A percentile compares a stretch with the other conserved stretches of the same genome.
Conservation (phyloP, 257 asterid genomes). For the Nicotiana benthamiana region DNA sequence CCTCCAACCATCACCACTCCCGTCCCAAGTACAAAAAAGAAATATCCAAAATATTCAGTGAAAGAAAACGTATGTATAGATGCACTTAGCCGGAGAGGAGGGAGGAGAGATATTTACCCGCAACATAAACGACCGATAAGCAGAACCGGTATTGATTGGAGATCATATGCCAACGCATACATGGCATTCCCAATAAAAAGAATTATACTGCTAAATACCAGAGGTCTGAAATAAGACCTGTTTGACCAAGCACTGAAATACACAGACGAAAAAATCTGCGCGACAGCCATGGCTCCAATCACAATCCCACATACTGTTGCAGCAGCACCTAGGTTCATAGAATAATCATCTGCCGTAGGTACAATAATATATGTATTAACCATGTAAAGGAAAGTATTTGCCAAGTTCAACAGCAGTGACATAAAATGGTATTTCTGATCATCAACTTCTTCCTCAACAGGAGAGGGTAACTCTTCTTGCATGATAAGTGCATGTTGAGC, state of each 20-base stretch:
- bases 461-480: constrained; percentile 82
- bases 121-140: constrained; percentile 79
- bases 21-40: neutral
- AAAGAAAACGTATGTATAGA: neutral
- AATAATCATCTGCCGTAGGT: constrained; percentile 97
- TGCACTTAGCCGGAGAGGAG: neutral
- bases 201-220: constrained; percentile 83
- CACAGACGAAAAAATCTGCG: constrained; percentile 92
- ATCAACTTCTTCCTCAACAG: constrained; percentile 49
- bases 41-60: neutral
- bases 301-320: constrained; percentile 94
- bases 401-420: constrained; percentile 87
- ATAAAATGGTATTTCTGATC: constrained; percentile 81
- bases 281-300: constrained; percentile 97
- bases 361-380: constrained; percentile 93
- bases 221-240: constrained; percentile 78
- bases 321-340: constrained; percentile 93
- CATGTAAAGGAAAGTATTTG: constrained; percentile 91
- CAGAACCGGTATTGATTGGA: constrained; percentile 56
- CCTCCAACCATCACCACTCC: neutral
- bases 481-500: constrained; percentile 98
- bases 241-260: constrained; percentile 99
- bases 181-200: constrained; percentile 62
- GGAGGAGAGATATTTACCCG: constrained; percentile 50
- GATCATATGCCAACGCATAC: constrained; percentile 90